A percentile compares a stretch with the other conserved stretches of the same genome.
Conservation (phyloP, 331 rosid species). For the Rhamnella rubrinervis region DNA sequence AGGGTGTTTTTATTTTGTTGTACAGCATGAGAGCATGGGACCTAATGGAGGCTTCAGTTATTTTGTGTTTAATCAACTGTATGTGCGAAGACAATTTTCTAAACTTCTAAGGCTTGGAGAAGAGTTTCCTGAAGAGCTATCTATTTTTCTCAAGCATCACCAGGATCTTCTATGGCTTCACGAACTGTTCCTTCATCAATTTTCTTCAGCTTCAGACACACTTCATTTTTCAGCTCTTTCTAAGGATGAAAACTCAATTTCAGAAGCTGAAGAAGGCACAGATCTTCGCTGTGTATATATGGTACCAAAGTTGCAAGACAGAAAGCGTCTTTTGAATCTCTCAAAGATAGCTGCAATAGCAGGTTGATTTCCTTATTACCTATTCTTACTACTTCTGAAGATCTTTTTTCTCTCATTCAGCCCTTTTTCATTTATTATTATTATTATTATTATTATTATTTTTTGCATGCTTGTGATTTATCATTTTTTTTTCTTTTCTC, state of each 20-base stretch:
- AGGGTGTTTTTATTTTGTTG: conserved; percentile 23
- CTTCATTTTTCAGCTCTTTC: conserved; percentile 80
- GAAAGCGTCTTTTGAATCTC: conserved; percentile 81
- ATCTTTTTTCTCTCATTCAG: background rate
- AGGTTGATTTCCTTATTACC: conserved; percentile 36
- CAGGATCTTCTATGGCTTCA: conserved; percentile 95
- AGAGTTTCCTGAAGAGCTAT: conserved; percentile 86
- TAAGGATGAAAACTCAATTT: conserved; percentile 43
- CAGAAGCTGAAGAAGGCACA: conserved; percentile 50
- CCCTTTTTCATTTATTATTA: background rate
- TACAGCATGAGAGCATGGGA: conserved; percentile 92
- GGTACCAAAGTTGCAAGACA: conserved; percentile 56
- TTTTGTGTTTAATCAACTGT: conserved; percentile 72
- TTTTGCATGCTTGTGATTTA: background rate
- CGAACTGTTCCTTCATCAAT: conserved; percentile 81
- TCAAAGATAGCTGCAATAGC: conserved; percentile 93
- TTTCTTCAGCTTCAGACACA: conserved; percentile 81
- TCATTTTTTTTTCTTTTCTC: no score
- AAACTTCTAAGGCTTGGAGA: conserved; percentile 92
- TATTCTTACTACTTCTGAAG: conserved; percentile 5
- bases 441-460: background rate
- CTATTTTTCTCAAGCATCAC: conserved; percentile 74
- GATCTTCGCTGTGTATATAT: conserved; percentile 33
- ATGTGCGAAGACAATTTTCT: conserved; percentile 67
- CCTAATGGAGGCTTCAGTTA: conserved; percentile 90